These are phyloP conservation scores for Acidomyces sp. DNA, from an alignment of 495 filamentous ascomycete genomes.

Conservation along the genomic window DNA sequence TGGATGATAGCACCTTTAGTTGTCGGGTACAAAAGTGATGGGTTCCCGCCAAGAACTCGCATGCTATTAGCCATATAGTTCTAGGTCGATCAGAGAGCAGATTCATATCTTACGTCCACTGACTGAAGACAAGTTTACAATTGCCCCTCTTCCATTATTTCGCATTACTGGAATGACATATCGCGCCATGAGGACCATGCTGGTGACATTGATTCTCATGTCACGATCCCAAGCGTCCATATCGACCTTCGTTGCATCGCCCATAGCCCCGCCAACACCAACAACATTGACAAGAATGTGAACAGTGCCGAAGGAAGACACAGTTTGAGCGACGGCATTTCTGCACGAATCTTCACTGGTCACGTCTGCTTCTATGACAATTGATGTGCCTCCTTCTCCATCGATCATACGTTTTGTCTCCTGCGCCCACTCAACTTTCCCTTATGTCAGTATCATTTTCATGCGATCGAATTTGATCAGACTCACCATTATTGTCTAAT, in stretches of 20 bases:
- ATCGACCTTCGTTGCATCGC: conserved; percentile 14
- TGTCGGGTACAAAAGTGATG: conserved; percentile 3
- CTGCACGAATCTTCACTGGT: conserved; percentile 23
- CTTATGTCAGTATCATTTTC: too few relatives aligned
- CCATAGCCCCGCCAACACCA: conserved; percentile 16
- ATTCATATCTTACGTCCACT: not conserved
- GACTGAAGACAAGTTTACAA: not conserved
- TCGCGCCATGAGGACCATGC: not conserved
- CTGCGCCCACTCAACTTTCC: conserved; percentile 6
- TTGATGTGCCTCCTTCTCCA: conserved; percentile 21
- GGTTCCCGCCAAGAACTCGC: not conserved
- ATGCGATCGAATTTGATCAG: too few relatives aligned
- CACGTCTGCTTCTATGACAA: conserved; percentile 24
- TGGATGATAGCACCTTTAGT: conserved; percentile 36
- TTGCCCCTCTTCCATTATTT: not conserved
- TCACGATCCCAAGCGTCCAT: conserved; percentile 11
- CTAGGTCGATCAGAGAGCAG: too few relatives aligned
- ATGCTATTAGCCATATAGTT: not conserved
- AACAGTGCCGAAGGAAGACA: conserved; percentile 19
- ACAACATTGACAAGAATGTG: conserved; percentile 25
- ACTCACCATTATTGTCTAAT: conserved; percentile 7
- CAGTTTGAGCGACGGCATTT: conserved; percentile 18
- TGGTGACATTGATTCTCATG: not conserved
- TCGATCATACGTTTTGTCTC: conserved; percentile 18
- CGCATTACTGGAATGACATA: not conserved